Percentiles rank a stretch among this genome's conserved stretches.
These are phyloP conservation scores for Cladosporium velox DNA, from an alignment of 2,329 filamentous ascomycete genomes.

Conservation along the genomic window DNA sequence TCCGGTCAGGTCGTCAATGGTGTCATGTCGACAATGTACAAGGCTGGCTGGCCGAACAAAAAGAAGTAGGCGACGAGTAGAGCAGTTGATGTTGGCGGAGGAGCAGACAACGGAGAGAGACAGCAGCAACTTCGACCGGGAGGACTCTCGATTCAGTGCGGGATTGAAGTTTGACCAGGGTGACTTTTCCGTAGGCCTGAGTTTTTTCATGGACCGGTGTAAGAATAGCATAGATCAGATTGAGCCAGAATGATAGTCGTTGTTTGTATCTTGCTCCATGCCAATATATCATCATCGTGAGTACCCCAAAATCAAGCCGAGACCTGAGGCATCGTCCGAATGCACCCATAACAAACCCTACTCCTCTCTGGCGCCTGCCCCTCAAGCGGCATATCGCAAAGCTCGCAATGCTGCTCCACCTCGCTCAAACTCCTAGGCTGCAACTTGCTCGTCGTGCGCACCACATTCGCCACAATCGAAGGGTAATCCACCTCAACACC, in stretches of 20 bases:
- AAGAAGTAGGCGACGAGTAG: neutral
- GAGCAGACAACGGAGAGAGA: neutral
- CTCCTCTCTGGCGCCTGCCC: constrained; percentile 34
- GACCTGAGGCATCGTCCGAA: constrained; percentile 27
- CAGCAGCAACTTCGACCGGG: neutral
- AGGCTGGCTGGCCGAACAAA: neutral
- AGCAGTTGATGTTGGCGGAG: neutral
- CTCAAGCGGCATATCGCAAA: constrained; percentile 68
- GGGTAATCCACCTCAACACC: constrained; percentile 84
- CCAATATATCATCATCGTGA: neutral
- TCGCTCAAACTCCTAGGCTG: constrained; percentile 47
- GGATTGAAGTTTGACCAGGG: neutral
- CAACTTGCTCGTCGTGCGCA: constrained; percentile 85
- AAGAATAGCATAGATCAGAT: neutral
- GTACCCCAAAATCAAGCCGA: neutral
- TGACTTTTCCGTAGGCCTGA: neutral
- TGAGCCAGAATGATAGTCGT: neutral
- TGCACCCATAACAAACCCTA: constrained; percentile 72
- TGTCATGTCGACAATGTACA: constrained; percentile 23
- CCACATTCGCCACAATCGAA: constrained; percentile 92
- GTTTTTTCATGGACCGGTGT: neutral
- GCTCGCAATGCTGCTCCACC: constrained; percentile 53
- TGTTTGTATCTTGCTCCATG: neutral
- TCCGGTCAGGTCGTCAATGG: constrained; percentile 20
- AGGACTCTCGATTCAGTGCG: neutral